Percentiles rank a stretch among this genome's conserved stretches.
Conservation (phyloP, 1,139 yeast species). For the Spathaspora sp. region DNA sequence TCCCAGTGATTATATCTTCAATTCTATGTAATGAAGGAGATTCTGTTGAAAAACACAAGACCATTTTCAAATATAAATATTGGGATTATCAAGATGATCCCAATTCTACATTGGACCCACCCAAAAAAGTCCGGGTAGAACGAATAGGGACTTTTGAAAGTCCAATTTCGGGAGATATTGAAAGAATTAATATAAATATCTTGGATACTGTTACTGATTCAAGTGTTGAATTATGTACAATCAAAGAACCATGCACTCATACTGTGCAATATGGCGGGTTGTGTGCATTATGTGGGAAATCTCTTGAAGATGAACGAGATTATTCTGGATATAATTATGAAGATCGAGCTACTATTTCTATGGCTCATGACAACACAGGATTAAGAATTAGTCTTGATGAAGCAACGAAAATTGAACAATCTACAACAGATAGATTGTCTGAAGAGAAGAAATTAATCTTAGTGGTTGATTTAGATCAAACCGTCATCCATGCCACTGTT, state of each 20-base stretch:
- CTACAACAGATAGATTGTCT: slow-evolving; percentile 60
- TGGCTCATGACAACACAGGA: slow-evolving; percentile 90
- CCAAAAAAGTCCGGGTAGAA: slow-evolving; percentile 53
- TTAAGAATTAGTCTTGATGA: slow-evolving; percentile 81
- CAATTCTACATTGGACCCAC: slow-evolving; percentile 42
- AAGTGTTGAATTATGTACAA: slow-evolving; percentile 50
- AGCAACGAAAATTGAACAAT: slow-evolving; percentile 79
- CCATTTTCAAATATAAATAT: slow-evolving; percentile 62
- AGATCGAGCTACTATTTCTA: slow-evolving; percentile 79
- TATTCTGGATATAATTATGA: slow-evolving; percentile 71
- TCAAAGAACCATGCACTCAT: slow-evolving; percentile 86
- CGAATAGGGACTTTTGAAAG: slow-evolving; percentile 73
- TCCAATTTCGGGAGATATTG: slow-evolving; percentile 75
- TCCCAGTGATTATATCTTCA: slow-evolving; percentile 65
- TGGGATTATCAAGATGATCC: slow-evolving; percentile 68
- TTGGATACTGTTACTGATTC: slow-evolving; percentile 62
- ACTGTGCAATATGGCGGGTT: slow-evolving; percentile 95
- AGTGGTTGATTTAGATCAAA: slow-evolving; percentile 96
- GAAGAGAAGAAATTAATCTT: slow-evolving; percentile 70
- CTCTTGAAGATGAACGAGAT: slow-evolving; percentile 79
- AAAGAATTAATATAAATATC: slow-evolving; percentile 46
- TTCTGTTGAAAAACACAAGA: slow-evolving; percentile 49
- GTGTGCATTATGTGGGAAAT: slow-evolving; percentile 90
- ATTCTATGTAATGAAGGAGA: slow-evolving; percentile 48
- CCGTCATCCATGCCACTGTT: slow-evolving; percentile 96